phyloP scores from a whole-genome alignment of 2,329 filamentous ascomycete genomes.

The Neofusicoccum kwambonambiense region DNA sequence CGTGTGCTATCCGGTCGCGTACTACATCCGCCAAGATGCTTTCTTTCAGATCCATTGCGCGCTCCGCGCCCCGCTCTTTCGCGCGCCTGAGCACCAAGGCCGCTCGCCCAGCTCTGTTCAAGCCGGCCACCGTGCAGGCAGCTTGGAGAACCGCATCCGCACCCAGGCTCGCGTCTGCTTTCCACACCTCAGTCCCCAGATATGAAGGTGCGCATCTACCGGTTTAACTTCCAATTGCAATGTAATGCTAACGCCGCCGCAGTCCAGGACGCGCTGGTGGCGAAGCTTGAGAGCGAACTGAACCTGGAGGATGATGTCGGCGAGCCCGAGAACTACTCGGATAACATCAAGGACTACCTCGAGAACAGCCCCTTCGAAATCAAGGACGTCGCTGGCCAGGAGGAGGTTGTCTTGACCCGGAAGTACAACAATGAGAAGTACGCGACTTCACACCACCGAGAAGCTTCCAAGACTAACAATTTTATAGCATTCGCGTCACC shows the following conservation, averaged over 20 bases:
- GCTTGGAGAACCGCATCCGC: constrained; percentile 33
- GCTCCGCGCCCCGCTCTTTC: constrained; percentile 44
- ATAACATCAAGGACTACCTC: constrained; percentile 82
- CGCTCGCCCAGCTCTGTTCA: constrained; percentile 32
- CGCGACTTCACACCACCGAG: constrained; percentile 30
- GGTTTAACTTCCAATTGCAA: constrained; percentile 18
- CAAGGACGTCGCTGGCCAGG: constrained; percentile 76
- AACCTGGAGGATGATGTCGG: constrained; percentile 45
- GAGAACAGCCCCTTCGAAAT: constrained; percentile 79
- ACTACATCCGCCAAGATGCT: constrained; percentile 38
- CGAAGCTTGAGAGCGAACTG: constrained; percentile 83
- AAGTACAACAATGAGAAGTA: constrained; percentile 86
- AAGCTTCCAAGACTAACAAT: constrained; percentile 2
- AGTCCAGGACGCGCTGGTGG: constrained; percentile 72
- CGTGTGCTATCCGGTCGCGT: constrained; percentile 1
- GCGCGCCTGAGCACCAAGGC: constrained; percentile 41
- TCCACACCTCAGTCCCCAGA: constrained; percentile 43
- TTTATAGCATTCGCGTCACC: constrained; percentile 68
- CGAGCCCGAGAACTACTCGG: constrained; percentile 66
- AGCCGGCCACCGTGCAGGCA: constrained; percentile 34
- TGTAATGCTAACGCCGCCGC: background rate
- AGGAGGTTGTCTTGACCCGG: constrained; percentile 83
- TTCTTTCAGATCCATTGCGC: constrained; percentile 45
- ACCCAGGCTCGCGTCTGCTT: constrained; percentile 38
- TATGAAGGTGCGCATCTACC: constrained; percentile 26